Base-by-base conservation (phyloP, 768 basidiomycete genomes). In the Hygrophoropsis aurantiaca region DNA sequence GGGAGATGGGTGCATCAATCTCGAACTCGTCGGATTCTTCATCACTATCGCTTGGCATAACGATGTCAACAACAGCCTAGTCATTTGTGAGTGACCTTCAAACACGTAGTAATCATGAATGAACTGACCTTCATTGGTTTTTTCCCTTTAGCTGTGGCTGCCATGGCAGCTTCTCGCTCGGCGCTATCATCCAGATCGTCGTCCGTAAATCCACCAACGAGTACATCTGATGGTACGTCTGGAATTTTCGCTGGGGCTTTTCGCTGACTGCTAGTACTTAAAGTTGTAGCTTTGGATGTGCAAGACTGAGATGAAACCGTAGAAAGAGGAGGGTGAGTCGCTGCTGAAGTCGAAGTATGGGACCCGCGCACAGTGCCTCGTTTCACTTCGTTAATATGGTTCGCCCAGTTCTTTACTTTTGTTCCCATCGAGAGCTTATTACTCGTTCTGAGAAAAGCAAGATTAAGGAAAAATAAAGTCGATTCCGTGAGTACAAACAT, bases 401-500 rank as follows among this genome's bases (percentile, higher is more conserved):
- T 16, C 9, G 42, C 30, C 42, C 42, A 43, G 4, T 43, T 43
- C 10, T 19, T 6, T 3, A 43, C 42, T 1, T 18, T n/a, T 8
- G 26, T 27, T 0, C 16, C 21, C 5, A 43, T 25, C 16, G 46
- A 11, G 15, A 20, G 10, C 2, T 40, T 47, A 3, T 11, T 18
- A 11, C 21, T 11, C 11, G 32, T 47, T 30, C 19, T 8, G 11
- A 26, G 39, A 16, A 30, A 30, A 4, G 40, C 34, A n/a, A 48
- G 24, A 18, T 48, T 48, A 4, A 48, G 47, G 5, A 42, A 47
- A 26, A 16, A 48, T 0, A 48, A 6, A 25, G 47, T 48, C 2
- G 32, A 48, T 24, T 42, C 40, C 16, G 32, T 48, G 40, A 48
- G 40, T 15, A 36, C 9, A 3, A 48, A 35, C 40, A 48, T 48